phyloP scores from a whole-genome alignment of 2,329 filamentous ascomycete species.

The Paecilomyces dactylethromorphus region DNA sequence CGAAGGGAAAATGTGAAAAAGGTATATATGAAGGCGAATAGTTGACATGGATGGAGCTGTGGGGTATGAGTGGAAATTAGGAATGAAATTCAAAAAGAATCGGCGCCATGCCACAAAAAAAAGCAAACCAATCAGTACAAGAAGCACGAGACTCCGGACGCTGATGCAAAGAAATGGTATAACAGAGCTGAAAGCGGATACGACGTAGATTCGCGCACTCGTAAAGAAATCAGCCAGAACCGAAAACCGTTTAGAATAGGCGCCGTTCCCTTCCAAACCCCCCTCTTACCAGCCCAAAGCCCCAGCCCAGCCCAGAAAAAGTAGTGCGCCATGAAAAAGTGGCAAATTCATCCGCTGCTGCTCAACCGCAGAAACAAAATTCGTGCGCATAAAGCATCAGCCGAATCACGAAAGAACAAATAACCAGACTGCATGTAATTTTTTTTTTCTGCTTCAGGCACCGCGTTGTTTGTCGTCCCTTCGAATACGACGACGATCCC shows the following conservation, averaged over 20 bases:
- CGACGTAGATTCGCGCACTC: background rate
- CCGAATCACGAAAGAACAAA: background rate
- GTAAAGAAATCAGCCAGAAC: background rate
- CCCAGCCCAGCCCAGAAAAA: background rate
- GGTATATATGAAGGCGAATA: background rate
- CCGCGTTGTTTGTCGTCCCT: background rate
- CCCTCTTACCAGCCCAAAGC: background rate
- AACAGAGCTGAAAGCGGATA: background rate
- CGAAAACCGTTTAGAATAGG: background rate
- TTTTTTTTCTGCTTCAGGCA: background rate
- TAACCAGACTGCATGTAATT: background rate
- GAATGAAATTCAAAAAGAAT: background rate
- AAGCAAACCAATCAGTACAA: background rate
- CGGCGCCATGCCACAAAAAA: background rate
- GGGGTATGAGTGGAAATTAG: background rate
- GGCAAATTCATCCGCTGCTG: background rate
- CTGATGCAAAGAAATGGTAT: background rate
- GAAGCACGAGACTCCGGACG: background rate
- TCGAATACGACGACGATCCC: constrained; percentile 24
- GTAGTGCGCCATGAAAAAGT: background rate
- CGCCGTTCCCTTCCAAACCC: background rate
- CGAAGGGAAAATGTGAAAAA: background rate
- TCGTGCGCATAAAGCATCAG: background rate
- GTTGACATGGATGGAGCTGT: background rate
- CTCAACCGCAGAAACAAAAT: background rate